Conservation (phyloP, 768 basidiomycete species). For the Tylopilus felleus region DNA sequence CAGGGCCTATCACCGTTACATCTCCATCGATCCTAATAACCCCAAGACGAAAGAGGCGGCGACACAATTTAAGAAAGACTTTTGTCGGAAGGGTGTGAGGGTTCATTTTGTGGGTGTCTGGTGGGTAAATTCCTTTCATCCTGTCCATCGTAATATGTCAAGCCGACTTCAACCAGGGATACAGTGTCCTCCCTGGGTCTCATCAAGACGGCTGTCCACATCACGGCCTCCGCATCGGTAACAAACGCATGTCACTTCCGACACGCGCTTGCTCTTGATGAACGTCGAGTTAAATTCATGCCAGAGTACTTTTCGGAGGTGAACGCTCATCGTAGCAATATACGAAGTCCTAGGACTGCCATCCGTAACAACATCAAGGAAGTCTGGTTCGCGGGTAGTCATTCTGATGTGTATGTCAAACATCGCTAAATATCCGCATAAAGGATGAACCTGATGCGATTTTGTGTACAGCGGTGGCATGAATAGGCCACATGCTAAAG, state of each 20-base stretch:
- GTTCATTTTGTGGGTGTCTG: slow-evolving; percentile 36
- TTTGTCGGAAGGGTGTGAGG: slow-evolving; percentile 20
- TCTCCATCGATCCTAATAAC: slow-evolving; percentile 27
- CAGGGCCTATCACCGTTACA: background rate
- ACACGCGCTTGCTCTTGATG: slow-evolving; percentile 14
- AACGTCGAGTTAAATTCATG: no score
- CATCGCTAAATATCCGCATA: no score
- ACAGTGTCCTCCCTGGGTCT: slow-evolving; percentile 13
- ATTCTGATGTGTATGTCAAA: slow-evolving; percentile 9
- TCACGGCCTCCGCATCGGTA: slow-evolving; percentile 4
- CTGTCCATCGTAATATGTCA: background rate
- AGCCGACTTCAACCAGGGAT: slow-evolving; percentile 1
- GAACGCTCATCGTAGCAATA: background rate
- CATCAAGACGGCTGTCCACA: background rate
- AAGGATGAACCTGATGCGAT: background rate
- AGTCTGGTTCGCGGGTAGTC: no score
- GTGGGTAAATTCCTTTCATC: slow-evolving; percentile 9
- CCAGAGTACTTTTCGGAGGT: no score
- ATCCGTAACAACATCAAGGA: no score
- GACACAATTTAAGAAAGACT: slow-evolving; percentile 27
- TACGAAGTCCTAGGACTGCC: background rate
- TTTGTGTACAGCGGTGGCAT: background rate
- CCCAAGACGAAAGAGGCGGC: slow-evolving; percentile 3
- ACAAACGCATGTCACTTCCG: slow-evolving; percentile 12
- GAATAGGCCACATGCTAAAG: background rate